phyloP scores from a whole-genome alignment of 2,329 filamentous ascomycete species.

The Xylariaceae sp. region DNA sequence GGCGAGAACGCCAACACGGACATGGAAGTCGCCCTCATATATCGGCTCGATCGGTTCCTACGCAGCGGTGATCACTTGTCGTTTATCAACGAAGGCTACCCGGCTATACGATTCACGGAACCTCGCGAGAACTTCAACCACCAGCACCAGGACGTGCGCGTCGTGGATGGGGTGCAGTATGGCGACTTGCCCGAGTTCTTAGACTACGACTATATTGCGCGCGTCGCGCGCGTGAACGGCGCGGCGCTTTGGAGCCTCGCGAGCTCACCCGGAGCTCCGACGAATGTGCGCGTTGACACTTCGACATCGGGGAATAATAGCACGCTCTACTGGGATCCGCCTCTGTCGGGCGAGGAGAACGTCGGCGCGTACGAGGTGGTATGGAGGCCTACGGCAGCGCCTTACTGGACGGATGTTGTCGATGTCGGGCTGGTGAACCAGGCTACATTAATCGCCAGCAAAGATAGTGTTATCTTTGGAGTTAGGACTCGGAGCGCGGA shows the following conservation, averaged over 20 bases:
- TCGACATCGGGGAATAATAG: constrained; percentile 44
- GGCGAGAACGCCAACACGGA: constrained; percentile 45
- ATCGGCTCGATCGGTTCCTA: constrained; percentile 51
- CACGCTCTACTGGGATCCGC: constrained; percentile 44
- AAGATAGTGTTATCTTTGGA: constrained; percentile 55
- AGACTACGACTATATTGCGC: constrained; percentile 49
- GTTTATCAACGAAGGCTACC: constrained; percentile 51
- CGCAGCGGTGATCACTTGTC: constrained; percentile 51
- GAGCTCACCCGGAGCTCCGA: constrained; percentile 44
- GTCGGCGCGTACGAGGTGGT: constrained; percentile 50
- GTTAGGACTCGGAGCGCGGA: constrained; percentile 37
- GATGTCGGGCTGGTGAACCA: constrained; percentile 43
- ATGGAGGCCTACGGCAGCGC: constrained; percentile 46
- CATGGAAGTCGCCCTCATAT: constrained; percentile 52
- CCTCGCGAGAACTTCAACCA: constrained; percentile 52
- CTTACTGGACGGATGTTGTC: constrained; percentile 45
- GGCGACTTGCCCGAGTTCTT: constrained; percentile 52
- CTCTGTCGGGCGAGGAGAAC: constrained; percentile 27
- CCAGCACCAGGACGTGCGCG: constrained; percentile 50
- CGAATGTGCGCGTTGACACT: constrained; percentile 45
- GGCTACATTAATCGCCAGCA: constrained; percentile 44
- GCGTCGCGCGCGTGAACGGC: constrained; percentile 50
- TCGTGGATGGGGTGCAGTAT: constrained; percentile 43
- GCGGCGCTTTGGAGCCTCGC: constrained; percentile 50
- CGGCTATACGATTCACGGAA: constrained; percentile 52